Conservation (phyloP, 345 rosid species). For the Capsella bursapastoris region DNA sequence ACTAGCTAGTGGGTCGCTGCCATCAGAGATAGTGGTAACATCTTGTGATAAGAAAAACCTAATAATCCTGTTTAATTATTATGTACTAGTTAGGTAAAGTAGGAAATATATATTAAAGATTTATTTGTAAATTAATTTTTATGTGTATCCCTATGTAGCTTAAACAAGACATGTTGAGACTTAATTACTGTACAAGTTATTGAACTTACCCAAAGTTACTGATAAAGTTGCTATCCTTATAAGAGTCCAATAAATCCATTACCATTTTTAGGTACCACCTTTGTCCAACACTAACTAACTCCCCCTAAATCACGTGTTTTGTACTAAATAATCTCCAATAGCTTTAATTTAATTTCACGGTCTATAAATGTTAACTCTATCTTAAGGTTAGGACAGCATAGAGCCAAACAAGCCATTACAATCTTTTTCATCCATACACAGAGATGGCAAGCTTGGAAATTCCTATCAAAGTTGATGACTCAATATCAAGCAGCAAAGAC, state of each 20-base stretch:
- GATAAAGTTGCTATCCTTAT: slow-evolving; percentile 21
- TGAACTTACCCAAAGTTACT: slow-evolving; percentile 21
- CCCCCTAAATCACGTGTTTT: slow-evolving; percentile 31
- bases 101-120: slow-evolving; percentile 16
- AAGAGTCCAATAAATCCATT: slow-evolving; percentile 25
- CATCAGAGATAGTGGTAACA: slow-evolving; percentile 43
- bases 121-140: not conserved
- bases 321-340: slow-evolving; percentile 30
- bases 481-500: slow-evolving; percentile 20
- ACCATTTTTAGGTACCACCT: slow-evolving; percentile 18
- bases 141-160: not conserved
- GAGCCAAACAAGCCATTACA: slow-evolving; percentile 29
- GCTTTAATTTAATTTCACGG: not conserved
- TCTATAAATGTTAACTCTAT: slow-evolving; percentile 25
- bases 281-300: slow-evolving; percentile 35
- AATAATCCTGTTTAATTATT: slow-evolving; percentile 33
- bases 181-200: slow-evolving; percentile 28
- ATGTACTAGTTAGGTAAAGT: slow-evolving; percentile 44
- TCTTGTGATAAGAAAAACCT: slow-evolving; percentile 36
- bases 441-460: slow-evolving; percentile 29
- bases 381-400: slow-evolving; percentile 14
- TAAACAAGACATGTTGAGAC: slow-evolving; percentile 15
- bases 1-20: slow-evolving; percentile 41
- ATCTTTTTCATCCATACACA: not conserved
- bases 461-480: slow-evolving; percentile 28